These are phyloP conservation scores for Trichoderma sp. DNA, from an alignment of 2,329 filamentous ascomycete species.

Conservation along the genomic window DNA sequence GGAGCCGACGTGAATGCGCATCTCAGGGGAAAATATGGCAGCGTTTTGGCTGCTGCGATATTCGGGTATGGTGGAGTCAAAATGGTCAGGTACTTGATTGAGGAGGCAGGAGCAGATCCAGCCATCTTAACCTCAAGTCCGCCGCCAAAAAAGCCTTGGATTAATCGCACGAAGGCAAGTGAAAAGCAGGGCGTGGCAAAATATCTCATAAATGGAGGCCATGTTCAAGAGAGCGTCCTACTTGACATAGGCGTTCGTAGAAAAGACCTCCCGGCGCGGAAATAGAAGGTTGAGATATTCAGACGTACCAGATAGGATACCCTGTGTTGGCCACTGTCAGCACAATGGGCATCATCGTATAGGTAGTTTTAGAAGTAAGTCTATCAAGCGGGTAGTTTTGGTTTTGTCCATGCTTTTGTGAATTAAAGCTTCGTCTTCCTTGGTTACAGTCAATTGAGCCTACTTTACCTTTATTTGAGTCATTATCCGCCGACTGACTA, in stretches of 20 bases:
- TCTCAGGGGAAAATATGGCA: neutral
- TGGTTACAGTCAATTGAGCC: too few species aligned
- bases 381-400: too few species aligned
- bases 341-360: too few species aligned
- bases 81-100: constrained; percentile 17
- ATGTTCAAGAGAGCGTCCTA: neutral
- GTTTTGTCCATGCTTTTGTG: too few species aligned
- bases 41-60: constrained; percentile 3
- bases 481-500: too few species aligned
- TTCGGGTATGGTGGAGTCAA: accelerated
- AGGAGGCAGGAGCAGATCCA: constrained; percentile 2
- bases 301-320: too few species aligned
- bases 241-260: neutral
- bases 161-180: accelerated
- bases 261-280: neutral
- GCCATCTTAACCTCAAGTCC: neutral
- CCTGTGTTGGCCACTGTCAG: too few species aligned
- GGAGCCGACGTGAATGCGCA: constrained; percentile 11
- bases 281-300: too few species aligned
- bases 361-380: too few species aligned
- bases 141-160: neutral
- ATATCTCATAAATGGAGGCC: neutral
- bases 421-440: too few species aligned
- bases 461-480: neutral
- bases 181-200: neutral